Evolutionary conservation across 129 eudicot species (phyloP).

Genomic region (Artemisia annua): DNA sequence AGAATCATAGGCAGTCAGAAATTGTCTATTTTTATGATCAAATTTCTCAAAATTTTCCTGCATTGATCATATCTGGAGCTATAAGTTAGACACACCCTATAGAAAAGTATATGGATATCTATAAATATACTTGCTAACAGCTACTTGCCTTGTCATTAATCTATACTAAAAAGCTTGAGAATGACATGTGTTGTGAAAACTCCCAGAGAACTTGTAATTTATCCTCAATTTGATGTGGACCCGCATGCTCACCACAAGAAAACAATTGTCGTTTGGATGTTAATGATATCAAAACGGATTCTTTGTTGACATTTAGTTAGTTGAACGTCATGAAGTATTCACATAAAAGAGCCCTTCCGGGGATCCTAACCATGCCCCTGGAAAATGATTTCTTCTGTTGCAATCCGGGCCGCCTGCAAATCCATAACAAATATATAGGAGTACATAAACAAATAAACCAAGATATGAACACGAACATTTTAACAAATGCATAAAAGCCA

Average conservation of each 20-base stretch:
- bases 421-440: not conserved
- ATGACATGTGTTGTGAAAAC: too few relatives aligned
- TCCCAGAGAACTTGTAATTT: not conserved
- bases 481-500: slow-evolving; percentile 4
- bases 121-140: not conserved
- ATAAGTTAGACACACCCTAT: slow-evolving; percentile 6
- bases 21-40: not conserved
- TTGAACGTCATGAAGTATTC: slow-evolving; percentile 33
- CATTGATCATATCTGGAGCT: slow-evolving; percentile 1
- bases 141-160: too few relatives aligned
- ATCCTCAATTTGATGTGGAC: not conserved
- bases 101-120: not conserved
- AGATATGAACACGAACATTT: slow-evolving; percentile 5
- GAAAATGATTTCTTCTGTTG: slow-evolving; percentile 25
- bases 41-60: not conserved
- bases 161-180: too few relatives aligned
- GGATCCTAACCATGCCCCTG: slow-evolving; percentile 79
- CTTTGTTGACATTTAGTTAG: not conserved
- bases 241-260: not conserved
- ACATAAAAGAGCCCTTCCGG: slow-evolving; percentile 62
- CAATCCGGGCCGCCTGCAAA: slow-evolving; percentile 9
- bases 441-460: not conserved
- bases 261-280: not conserved
- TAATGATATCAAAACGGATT: not conserved
- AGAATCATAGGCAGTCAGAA: not conserved